phyloP scores from a whole-genome alignment of 2,329 filamentous ascomycete genomes.

The Fusarium sp. region DNA sequence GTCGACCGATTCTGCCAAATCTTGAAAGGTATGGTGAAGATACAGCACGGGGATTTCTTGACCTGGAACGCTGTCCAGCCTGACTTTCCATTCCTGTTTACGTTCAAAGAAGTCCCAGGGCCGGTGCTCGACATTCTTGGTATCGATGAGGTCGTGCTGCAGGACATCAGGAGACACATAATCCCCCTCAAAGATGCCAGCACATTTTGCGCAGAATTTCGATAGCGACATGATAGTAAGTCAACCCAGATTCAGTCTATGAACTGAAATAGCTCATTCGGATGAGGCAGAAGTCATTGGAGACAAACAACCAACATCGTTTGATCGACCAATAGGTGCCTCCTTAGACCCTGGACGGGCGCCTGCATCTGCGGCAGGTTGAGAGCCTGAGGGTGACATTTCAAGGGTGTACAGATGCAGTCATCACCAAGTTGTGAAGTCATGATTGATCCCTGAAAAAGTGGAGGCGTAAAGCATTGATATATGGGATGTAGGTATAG shows the following conservation, averaged over 20 bases:
- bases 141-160: conserved; percentile 12
- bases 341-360: neutral
- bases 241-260: no score
- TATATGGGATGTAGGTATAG: neutral
- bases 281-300: neutral
- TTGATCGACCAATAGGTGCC: neutral
- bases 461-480: neutral
- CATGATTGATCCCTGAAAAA: neutral
- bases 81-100: conserved; percentile 13
- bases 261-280: neutral
- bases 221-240: neutral
- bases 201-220: conserved; percentile 16
- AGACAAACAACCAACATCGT: neutral
- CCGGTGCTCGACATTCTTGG: neutral
- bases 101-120: neutral
- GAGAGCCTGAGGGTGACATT: neutral
- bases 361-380: neutral
- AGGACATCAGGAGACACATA: conserved; percentile 14
- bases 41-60: neutral
- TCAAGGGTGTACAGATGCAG: neutral
- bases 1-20: conserved; percentile 4
- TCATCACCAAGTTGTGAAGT: neutral
- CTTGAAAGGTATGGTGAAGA: conserved; percentile 18
- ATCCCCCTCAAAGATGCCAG: conserved; percentile 22
- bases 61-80: neutral